A percentile compares a stretch with the other conserved stretches of the same genome.
Evolutionary conservation across 208 protist genomes (phyloP).

Genomic region (Balamuthia mandrillaris): DNA sequence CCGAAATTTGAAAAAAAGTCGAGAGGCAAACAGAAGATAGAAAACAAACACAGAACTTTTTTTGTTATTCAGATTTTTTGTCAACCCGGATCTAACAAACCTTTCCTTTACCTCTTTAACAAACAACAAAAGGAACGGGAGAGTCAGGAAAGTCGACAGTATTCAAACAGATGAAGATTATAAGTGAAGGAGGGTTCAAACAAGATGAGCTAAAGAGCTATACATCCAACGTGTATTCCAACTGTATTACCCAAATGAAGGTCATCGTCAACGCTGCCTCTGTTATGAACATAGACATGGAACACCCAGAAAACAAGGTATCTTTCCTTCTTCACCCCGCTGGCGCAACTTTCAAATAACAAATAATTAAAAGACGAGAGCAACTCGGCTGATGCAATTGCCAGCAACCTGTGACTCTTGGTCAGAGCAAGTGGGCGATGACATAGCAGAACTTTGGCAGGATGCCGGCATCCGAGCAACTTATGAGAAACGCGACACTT

Average conservation of each 20-base stretch:
- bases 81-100: neutral
- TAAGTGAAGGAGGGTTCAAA: conserved; percentile 62
- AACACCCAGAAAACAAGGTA: neutral
- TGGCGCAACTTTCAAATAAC: neutral
- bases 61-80: neutral
- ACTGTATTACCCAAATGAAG: conserved; percentile 59
- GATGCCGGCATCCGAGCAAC: conserved; percentile 52
- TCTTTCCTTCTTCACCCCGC: neutral
- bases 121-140: conserved; percentile 47
- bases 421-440: no score
- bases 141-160: conserved; percentile 76
- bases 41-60: neutral
- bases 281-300: neutral
- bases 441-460: conserved; percentile 52
- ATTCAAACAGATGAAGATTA: conserved; percentile 74
- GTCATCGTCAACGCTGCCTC: conserved; percentile 25
- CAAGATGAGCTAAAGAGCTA: conserved; percentile 51
- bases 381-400: no score
- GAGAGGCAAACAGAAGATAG: neutral
- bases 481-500: conserved; percentile 51
- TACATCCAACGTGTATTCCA: conserved; percentile 53
- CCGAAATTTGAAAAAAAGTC: neutral
- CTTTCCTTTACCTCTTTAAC: neutral
- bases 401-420: no score
- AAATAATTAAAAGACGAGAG: neutral